Base-by-base conservation (phyloP, 2,329 filamentous ascomycete species). In the Colletotrichum euphorbiae region DNA sequence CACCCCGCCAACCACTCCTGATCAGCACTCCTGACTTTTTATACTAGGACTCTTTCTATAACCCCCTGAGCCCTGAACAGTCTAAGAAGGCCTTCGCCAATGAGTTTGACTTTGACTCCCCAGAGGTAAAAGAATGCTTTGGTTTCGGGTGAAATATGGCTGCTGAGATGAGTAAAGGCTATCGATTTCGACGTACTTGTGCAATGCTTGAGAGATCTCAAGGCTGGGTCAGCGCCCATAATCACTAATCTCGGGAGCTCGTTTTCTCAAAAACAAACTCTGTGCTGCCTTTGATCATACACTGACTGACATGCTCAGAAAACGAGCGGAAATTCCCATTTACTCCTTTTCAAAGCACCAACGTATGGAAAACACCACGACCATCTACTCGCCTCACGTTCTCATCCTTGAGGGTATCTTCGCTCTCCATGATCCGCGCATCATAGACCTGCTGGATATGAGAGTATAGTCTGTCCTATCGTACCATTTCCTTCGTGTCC, bases 331-430 rank as follows among this genome's bases (percentile, higher is more conserved):
- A 73, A 93, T 99, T 62, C 96, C 96, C 0, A 85, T 97, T 11
- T 99, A 99, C 78, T 99, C 96, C 0, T 99, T 99, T 78, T 88
- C 93, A 72, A 92, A 97, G 76, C 96, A 99, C 80, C 89, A 93
- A 70, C 89, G 96, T 54, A 78, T 94, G 54, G 85, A 90, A 11
- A 85, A 92, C 72, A 97, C 94, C 0, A 97, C 92, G 0, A 91
- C 92, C 1, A 93, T 99, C 69, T 99, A 99, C 77, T 98, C 96
- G 4, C 96, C 96, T 1, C 96, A 97, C 79, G 96, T 99, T 24
- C 84, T 99, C 28, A 94, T 99, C 52, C 82, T 99, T 13, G 96
- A 99, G 82, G 96, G 96, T 19, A 99, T 99, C 33, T 93, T 99
- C 80, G 96, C 96, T 7, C 83, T 99, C 12, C 94, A 98, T 75